phyloP scores from a whole-genome alignment of 306 rosid genomes.

The Alnus rubra region DNA sequence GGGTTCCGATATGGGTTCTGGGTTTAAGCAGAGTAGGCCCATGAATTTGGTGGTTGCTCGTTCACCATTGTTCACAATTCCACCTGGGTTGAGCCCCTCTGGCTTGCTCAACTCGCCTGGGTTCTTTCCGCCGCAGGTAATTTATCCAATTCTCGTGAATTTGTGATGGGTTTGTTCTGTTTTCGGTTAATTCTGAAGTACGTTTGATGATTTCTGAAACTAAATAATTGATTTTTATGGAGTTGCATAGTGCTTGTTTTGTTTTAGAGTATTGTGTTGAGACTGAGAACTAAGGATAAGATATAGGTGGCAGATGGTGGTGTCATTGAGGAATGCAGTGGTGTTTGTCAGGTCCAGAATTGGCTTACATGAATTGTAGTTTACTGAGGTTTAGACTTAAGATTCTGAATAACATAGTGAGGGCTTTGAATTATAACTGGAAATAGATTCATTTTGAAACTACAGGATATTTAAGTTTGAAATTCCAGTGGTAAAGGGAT shows the following conservation, averaged over 20 bases:
- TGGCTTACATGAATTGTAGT: too few relatives aligned
- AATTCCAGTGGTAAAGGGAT: not conserved
- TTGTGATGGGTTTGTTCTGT: not conserved
- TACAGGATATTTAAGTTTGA: not conserved
- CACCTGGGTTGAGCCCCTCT: slow-evolving; percentile 87
- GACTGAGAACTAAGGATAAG: slow-evolving; percentile 1
- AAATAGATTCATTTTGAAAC: too few relatives aligned
- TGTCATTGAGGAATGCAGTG: not conserved
- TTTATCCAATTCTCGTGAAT: not conserved
- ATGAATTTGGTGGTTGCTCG: slow-evolving; percentile 76
- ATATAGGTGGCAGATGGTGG: not conserved
- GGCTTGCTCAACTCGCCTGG: slow-evolving; percentile 94
- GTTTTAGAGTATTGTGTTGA: not conserved
- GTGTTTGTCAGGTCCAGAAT: not conserved
- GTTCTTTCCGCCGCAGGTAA: slow-evolving; percentile 87
- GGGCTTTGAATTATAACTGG: not conserved
- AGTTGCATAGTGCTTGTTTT: not conserved
- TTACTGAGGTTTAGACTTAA: not conserved
- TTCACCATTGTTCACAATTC: slow-evolving; percentile 72
- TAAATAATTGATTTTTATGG: not conserved
- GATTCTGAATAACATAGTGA: not conserved
- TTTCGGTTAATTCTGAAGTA: not conserved
- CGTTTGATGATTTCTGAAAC: not conserved
- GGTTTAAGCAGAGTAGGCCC: slow-evolving; percentile 84
- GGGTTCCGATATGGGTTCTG: slow-evolving; percentile 35